Conservation (phyloP, 208 protist species). For the Naegleria fowleri region DNA sequence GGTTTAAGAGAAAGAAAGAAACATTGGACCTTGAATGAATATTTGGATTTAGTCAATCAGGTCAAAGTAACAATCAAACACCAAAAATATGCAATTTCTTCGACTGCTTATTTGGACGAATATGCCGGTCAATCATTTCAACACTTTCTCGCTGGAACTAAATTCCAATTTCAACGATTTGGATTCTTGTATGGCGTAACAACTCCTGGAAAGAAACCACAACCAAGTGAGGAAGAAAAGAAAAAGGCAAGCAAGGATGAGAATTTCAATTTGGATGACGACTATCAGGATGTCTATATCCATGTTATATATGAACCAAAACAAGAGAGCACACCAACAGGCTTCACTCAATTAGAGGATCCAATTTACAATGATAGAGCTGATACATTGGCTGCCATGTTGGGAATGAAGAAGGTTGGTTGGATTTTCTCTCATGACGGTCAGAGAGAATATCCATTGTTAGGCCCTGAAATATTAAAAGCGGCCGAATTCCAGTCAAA, state of each 20-base stretch:
- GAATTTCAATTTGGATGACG: background rate
- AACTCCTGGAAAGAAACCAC: background rate
- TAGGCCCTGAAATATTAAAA: background rate
- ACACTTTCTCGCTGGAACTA: background rate
- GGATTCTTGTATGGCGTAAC: background rate
- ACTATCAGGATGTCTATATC: background rate
- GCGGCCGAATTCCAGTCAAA: constrained; percentile 15
- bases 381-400: background rate
- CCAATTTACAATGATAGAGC: background rate
- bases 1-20: background rate
- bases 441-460: background rate
- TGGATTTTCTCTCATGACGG: constrained; percentile 24
- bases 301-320: constrained; percentile 6
- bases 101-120: background rate
- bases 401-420: constrained; percentile 10
- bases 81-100: background rate
- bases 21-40: background rate
- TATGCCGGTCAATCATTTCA: background rate
- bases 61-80: constrained; percentile 15
- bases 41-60: background rate
- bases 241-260: background rate
- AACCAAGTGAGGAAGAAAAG: background rate
- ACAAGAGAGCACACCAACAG: background rate
- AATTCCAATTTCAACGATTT: background rate
- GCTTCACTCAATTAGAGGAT: background rate